Evolutionary conservation across 345 rosid genomes (phyloP).

Genomic region (Sisymbrium irio): DNA sequence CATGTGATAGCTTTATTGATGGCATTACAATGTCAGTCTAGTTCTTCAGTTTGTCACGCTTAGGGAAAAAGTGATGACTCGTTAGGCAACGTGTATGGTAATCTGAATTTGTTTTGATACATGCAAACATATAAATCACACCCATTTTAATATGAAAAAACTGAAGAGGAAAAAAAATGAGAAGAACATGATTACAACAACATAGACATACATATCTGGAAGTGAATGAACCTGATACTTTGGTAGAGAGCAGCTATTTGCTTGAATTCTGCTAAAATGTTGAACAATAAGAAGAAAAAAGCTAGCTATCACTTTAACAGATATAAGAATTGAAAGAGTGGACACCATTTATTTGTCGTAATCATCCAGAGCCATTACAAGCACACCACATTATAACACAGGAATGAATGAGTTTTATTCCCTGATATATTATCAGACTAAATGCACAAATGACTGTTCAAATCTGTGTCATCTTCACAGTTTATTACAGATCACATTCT

Average conservation of each 20-base stretch:
- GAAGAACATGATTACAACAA: neutral
- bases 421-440: neutral
- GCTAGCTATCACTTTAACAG: neutral
- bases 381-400: slow-evolving; percentile 9
- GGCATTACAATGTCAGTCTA: neutral
- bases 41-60: neutral
- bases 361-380: neutral
- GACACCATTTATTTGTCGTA: neutral
- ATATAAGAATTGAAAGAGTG: neutral
- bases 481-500: slow-evolving; percentile 4
- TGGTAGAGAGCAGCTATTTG: neutral
- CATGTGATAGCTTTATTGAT: neutral
- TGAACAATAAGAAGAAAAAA: neutral
- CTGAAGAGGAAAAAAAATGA: neutral
- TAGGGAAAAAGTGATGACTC: neutral
- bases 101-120: neutral
- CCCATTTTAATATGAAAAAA: neutral
- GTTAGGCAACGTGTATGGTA: neutral
- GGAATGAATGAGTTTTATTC: neutral
- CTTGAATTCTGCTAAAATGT: neutral
- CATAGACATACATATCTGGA: neutral
- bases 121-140: neutral
- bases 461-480: slow-evolving; percentile 6
- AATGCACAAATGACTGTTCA: slow-evolving; percentile 8
- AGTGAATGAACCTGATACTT: neutral